These are phyloP conservation scores for Diophrys sp. DNA, from an alignment of 73 alveolate species.

Conservation along the genomic window DNA sequence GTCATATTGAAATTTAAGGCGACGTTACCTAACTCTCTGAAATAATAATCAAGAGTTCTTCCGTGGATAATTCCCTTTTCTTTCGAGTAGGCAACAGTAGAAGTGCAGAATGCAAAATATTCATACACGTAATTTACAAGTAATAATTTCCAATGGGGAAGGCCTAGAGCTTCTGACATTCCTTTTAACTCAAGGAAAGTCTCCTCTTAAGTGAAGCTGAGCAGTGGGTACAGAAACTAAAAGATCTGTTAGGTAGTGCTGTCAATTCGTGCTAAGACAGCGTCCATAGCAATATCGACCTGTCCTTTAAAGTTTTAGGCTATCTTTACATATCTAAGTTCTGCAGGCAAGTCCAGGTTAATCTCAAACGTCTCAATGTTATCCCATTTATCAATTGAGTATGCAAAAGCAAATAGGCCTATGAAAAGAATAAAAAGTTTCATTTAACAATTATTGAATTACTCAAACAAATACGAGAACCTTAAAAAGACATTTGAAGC, in stretches of 20 bases:
- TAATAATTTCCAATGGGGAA: neutral
- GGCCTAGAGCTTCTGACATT: neutral
- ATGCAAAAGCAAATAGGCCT: too few species aligned
- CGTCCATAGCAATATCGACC: neutral
- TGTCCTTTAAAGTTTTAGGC: neutral
- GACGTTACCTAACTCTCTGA: neutral
- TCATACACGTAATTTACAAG: neutral
- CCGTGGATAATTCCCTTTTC: neutral
- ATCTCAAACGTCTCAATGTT: neutral
- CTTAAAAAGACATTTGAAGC: too few species aligned
- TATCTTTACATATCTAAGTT: neutral
- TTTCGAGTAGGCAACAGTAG: neutral
- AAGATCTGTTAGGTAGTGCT: too few species aligned
- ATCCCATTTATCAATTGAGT: neutral
- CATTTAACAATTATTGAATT: too few species aligned
- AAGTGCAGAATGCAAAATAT: neutral
- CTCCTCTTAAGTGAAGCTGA: neutral
- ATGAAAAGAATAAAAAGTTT: too few species aligned
- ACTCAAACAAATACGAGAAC: too few species aligned
- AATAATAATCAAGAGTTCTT: neutral
- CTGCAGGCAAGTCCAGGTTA: neutral
- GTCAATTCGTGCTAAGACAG: neutral
- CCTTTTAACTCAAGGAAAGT: neutral
- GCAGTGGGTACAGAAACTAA: neutral
- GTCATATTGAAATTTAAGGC: neutral